Evolutionary conservation across 2,329 filamentous ascomycete genomes (phyloP).

Genomic region (Fusarium graminum): DNA sequence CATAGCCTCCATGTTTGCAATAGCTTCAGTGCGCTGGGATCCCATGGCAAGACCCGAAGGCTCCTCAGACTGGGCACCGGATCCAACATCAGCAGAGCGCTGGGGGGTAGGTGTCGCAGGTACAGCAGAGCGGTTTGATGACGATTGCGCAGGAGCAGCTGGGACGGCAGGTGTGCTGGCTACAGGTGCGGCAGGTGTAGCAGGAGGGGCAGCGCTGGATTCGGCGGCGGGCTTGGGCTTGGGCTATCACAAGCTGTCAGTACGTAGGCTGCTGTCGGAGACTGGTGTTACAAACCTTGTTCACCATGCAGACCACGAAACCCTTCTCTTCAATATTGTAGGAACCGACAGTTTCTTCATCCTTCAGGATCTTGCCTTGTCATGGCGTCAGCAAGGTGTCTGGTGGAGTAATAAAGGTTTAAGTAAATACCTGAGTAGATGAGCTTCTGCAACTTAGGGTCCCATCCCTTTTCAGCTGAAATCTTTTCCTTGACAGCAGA

Average conservation of each 20-base stretch:
- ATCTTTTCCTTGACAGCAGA: conserved; percentile 94
- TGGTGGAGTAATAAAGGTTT: conserved; percentile 5
- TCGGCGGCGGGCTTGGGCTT: conserved; percentile 76
- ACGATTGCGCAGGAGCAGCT: conserved; percentile 55
- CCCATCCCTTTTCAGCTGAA: conserved; percentile 92
- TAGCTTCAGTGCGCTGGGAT: conserved; percentile 81
- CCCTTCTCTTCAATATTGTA: conserved; percentile 99
- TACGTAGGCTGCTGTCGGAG: conserved; percentile 16
- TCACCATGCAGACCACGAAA: conserved; percentile 98
- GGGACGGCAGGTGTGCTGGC: conserved; percentile 73
- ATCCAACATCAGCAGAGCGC: conserved; percentile 54
- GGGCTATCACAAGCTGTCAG: conserved; percentile 51
- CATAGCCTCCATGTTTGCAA: conserved; percentile 97
- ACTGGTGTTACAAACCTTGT: conserved; percentile 75
- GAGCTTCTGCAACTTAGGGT: conserved; percentile 89
- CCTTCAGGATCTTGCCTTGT: conserved; percentile 95
- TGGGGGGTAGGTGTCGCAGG: conserved; percentile 69
- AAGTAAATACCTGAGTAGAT: conserved; percentile 87
- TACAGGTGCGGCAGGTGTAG: conserved; percentile 67
- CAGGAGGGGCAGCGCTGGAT: conserved; percentile 70
- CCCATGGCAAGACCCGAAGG: conserved; percentile 89
- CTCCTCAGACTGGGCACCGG: conserved; percentile 62
- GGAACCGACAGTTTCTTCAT: conserved; percentile 95
- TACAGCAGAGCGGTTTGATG: conserved; percentile 63
- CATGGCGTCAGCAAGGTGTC: conserved; percentile 43